Evolutionary conservation across 1,284 basidiomycete genomes (phyloP), one percentile per base, ranked within the genome.

Genomic region (Ceratobasidium sp.): DNA sequence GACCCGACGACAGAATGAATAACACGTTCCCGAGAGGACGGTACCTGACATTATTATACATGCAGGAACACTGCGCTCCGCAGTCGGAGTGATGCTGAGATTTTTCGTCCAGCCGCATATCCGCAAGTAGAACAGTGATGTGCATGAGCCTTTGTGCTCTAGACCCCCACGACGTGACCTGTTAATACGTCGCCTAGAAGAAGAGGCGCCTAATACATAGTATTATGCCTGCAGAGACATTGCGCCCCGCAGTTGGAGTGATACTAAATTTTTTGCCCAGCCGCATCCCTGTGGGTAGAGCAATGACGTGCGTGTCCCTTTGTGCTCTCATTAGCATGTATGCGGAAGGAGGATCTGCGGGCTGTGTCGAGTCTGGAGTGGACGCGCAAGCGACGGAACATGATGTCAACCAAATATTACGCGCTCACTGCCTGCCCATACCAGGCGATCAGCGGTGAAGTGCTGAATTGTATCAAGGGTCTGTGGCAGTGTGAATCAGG

Each of bases 361-460:
- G 65, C 65, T 15, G 49, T 67, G 65, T 32, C 40, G n/a, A n/a
- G 9, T n/a, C 40, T 43, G 25, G 40, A 44, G 61, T 17, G 34
- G 25, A n/a, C 7, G 51, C 65, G 44, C 29, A 67, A 52, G 59
- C 59, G 59, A 62, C 59, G 59, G 59, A 62, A 62, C 59, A 51
- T 67, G 49, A n/a, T n/a, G 49, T n/a, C 49, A 51, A 29, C 57
- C 29, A 52, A 67, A 67, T 67, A 67, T 62, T 25, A 29, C 46
- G 49, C 32, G 49, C 32, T 15, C 65, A 67, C 65, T 9, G 49
- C 65, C 25, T 17, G 3, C 29, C 46, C 49, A 19, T 13, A 67
- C 37, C 13, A n/a, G 49, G 32, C 17, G 9, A 52, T 22, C 15
- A 37, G 49, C 25, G 46, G 40, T 29, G 22, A 22, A 13, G 34